Conservation (phyloP, 2,329 filamentous ascomycete genomes). For the Aspergillus sergii region DNA sequence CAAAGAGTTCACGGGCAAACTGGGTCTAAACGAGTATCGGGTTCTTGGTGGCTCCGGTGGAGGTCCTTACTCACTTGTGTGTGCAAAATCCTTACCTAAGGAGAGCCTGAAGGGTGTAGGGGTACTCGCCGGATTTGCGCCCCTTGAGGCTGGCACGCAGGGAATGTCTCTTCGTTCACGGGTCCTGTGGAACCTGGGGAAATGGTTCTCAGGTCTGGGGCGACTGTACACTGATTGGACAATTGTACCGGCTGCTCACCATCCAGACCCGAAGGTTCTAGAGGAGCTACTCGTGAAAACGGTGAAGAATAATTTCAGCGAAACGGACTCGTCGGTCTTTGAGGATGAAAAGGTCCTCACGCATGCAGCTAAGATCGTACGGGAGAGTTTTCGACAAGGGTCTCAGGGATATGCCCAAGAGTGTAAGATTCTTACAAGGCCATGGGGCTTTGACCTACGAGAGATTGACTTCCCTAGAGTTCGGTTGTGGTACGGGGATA, state of each 20-base stretch:
- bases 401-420: background rate
- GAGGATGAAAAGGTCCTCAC: background rate
- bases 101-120: background rate
- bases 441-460: background rate
- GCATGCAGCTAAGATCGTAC: background rate
- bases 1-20: conserved; percentile 41
- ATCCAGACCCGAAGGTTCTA: background rate
- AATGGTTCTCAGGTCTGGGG: background rate
- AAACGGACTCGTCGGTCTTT: background rate
- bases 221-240: background rate
- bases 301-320: background rate
- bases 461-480: background rate
- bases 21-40: conserved; percentile 45
- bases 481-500: background rate
- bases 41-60: conserved; percentile 52
- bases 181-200: background rate
- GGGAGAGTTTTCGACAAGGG: conserved; percentile 2
- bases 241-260: background rate
- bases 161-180: background rate
- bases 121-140: background rate
- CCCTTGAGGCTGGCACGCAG: background rate
- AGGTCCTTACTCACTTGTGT: conserved; percentile 52
- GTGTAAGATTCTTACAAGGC: background rate
- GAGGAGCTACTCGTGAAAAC: background rate
- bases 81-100: conserved; percentile 41